Conservation (phyloP, 1,284 basidiomycete species). For the Trametes sp. region DNA sequence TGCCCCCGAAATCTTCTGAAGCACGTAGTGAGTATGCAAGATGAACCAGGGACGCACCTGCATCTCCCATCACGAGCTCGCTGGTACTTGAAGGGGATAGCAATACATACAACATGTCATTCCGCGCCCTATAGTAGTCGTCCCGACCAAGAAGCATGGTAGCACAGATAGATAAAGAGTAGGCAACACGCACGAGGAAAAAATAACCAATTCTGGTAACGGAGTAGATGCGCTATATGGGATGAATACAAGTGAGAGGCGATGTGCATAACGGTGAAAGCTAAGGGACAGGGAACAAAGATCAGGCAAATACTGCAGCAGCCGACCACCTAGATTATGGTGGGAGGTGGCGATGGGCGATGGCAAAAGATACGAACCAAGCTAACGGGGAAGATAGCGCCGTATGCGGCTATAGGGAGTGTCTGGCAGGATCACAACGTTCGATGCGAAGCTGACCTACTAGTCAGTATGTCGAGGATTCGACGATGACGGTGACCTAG, state of each 20-base stretch:
- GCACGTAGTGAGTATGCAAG: too few relatives aligned
- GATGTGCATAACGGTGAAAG: background rate
- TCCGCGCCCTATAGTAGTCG: constrained; percentile 12
- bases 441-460: background rate
- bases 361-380: background rate
- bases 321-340: background rate
- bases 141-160: background rate
- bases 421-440: background rate
- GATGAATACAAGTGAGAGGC: background rate
- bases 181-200: constrained; percentile 1
- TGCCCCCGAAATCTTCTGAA: too few relatives aligned
- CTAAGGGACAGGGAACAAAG: background rate
- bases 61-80: background rate
- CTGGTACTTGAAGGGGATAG: constrained; percentile 1
- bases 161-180: constrained; percentile 9
- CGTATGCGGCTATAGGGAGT: background rate
- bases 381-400: background rate
- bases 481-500: background rate
- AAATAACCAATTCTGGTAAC: background rate
- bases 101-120: constrained; percentile 20
- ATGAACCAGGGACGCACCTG: background rate
- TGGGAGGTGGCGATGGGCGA: background rate
- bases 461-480: background rate
- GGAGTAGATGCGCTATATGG: background rate
- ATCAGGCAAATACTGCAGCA: too few relatives aligned